Evolutionary conservation across 2,329 filamentous ascomycete species (phyloP).

Genomic region (Ophiocordyceps camponoti-leonardi): DNA sequence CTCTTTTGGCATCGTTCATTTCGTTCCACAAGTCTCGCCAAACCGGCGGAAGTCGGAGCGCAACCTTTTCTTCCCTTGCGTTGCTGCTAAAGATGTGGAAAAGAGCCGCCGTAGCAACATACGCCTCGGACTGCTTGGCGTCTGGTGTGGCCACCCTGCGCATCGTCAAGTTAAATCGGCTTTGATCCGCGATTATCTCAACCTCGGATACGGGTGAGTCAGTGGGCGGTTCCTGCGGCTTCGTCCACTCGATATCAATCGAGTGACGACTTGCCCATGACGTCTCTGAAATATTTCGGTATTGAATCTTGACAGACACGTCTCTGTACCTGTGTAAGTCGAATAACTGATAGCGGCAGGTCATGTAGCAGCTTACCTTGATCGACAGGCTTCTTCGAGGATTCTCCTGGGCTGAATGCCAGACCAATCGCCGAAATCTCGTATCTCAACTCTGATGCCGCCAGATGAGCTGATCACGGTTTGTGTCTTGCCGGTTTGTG

Average conservation of each 20-base stretch:
- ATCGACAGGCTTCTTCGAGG: conserved; percentile 75
- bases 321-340: conserved; percentile 34
- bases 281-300: conserved; percentile 52
- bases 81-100: conserved; percentile 68
- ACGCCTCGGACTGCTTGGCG: conserved; percentile 69
- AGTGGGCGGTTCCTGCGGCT: conserved; percentile 39
- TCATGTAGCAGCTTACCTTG: conserved; percentile 36
- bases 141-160: conserved; percentile 55
- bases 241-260: conserved; percentile 64
- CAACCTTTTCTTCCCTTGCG: conserved; percentile 71
- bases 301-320: conserved; percentile 46
- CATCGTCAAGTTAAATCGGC: conserved; percentile 55
- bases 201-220: conserved; percentile 18
- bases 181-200: conserved; percentile 27
- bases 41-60: conserved; percentile 55
- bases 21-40: conserved; percentile 84
- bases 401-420: conserved; percentile 61
- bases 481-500: conserved; percentile 36
- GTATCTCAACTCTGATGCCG: conserved; percentile 41
- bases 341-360: conserved; percentile 2
- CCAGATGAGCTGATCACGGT: conserved; percentile 35
- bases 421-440: conserved; percentile 71
- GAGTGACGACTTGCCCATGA: conserved; percentile 62
- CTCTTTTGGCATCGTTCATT: conserved; percentile 53
- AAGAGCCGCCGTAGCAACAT: conserved; percentile 62